phyloP scores from a whole-genome alignment of 768 basidiomycete genomes.

The Boletus coccyginus region DNA sequence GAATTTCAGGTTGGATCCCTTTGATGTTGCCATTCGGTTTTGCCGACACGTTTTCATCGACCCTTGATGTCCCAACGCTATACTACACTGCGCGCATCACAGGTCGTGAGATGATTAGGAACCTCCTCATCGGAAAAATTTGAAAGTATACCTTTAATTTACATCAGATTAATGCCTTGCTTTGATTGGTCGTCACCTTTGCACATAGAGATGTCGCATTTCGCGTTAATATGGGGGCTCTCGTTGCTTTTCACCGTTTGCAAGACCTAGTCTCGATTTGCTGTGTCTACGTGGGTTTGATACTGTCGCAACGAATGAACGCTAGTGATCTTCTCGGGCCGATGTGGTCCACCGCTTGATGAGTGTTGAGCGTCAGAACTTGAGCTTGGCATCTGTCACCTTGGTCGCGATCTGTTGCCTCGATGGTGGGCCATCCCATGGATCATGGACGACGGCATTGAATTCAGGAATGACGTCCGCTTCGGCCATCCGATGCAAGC shows the following conservation, averaged over 20 bases:
- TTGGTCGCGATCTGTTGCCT: not conserved
- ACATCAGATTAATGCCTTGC: not conserved
- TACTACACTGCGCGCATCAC: slow-evolving; percentile 77
- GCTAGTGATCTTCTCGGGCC: not conserved
- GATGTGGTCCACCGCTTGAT: too few relatives aligned
- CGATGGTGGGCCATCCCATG: not conserved
- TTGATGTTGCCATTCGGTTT: slow-evolving; percentile 94
- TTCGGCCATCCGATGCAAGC: not conserved
- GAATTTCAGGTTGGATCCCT: slow-evolving; percentile 88
- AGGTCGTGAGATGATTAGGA: slow-evolving; percentile 77
- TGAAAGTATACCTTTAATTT: slow-evolving; percentile 29
- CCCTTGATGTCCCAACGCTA: slow-evolving; percentile 81
- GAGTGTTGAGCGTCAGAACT: too few relatives aligned
- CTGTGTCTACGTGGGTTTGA: not conserved
- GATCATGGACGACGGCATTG: not conserved
- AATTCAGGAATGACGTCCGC: not conserved
- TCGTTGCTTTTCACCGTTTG: not conserved
- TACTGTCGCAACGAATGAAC: not conserved
- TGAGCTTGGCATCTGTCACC: too few relatives aligned
- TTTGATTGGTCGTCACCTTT: not conserved
- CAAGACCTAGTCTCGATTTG: not conserved
- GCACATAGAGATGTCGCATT: not conserved
- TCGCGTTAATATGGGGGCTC: too few relatives aligned
- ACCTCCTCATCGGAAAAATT: slow-evolving; percentile 85
- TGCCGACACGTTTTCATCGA: slow-evolving; percentile 81